Conservation (phyloP, 2,329 filamentous ascomycete species). For the Hymenoscyphus fructigenus region DNA sequence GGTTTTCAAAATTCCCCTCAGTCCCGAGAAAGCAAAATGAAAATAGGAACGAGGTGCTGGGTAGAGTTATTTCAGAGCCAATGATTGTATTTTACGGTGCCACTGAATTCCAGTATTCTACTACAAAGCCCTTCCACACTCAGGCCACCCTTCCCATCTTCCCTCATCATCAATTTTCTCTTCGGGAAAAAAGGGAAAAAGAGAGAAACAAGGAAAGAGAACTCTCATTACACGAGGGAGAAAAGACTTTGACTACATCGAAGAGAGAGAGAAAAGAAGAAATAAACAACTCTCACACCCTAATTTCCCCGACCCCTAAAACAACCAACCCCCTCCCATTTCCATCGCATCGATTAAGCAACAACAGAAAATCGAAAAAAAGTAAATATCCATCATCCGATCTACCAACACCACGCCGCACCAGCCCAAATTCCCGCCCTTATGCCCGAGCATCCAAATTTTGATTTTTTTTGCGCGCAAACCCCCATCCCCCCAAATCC, state of each 20-base stretch:
- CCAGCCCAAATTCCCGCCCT: neutral
- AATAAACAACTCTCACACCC: neutral
- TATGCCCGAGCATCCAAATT: conserved; percentile 4
- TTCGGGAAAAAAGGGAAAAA: neutral
- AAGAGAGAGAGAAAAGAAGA: neutral
- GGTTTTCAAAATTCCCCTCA: too few relatives aligned
- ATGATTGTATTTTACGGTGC: neutral
- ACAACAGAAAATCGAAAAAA: neutral
- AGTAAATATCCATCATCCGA: neutral
- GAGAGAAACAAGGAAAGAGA: neutral
- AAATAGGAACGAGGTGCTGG: too few relatives aligned
- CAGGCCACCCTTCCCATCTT: neutral
- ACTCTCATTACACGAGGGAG: neutral
- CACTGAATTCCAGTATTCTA: neutral
- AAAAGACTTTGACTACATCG: neutral
- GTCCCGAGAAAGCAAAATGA: too few relatives aligned
- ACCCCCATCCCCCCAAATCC: neutral
- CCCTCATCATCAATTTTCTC: neutral
- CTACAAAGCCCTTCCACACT: neutral
- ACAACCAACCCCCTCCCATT: neutral
- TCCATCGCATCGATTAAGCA: neutral
- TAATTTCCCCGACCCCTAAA: neutral
- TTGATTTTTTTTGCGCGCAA: neutral
- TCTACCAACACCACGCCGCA: neutral
- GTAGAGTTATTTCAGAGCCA: neutral